Percentiles rank a stretch among this genome's conserved stretches.
These are phyloP conservation scores for Yarrowia hollandica DNA, from an alignment of 805 yeast species.

Conservation along the genomic window DNA sequence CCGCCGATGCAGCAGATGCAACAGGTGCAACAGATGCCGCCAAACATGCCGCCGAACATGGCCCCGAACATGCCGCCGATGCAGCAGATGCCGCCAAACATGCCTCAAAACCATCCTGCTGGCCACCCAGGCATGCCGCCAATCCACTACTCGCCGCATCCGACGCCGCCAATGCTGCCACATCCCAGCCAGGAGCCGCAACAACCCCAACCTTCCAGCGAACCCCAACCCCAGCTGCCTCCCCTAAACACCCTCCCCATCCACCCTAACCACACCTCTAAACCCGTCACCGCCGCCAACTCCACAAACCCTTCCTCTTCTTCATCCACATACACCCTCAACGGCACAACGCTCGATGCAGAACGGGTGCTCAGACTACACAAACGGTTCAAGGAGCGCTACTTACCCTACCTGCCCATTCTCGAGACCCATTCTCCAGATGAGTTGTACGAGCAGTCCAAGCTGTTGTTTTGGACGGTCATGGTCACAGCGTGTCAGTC, in stretches of 20 bases:
- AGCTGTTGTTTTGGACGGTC: conserved; percentile 85
- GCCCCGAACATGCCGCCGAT: too few relatives aligned
- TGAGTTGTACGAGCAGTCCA: conserved; percentile 79
- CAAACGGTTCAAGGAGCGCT: conserved; percentile 61
- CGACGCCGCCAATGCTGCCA: neutral
- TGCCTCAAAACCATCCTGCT: too few relatives aligned
- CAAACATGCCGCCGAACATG: too few relatives aligned
- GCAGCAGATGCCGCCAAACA: neutral
- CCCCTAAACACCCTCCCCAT: neutral
- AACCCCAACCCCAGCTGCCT: conserved; percentile 26
- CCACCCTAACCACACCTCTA: neutral
- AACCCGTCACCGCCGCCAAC: neutral
- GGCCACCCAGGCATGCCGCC: neutral
- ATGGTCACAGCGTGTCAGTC: conserved; percentile 82
- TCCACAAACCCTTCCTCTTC: conserved; percentile 1
- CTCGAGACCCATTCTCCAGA: conserved; percentile 67
- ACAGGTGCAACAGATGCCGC: too few relatives aligned
- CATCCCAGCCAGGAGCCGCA: neutral
- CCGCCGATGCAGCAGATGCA: neutral
- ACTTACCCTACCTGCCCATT: conserved; percentile 78
- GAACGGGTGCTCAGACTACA: conserved; percentile 73
- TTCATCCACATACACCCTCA: conserved; percentile 65
- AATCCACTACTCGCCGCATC: neutral
- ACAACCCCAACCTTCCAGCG: neutral
- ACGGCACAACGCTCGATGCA: conserved; percentile 67